Conservation (phyloP, 441 rosid species). For the Populus hybrid region DNA sequence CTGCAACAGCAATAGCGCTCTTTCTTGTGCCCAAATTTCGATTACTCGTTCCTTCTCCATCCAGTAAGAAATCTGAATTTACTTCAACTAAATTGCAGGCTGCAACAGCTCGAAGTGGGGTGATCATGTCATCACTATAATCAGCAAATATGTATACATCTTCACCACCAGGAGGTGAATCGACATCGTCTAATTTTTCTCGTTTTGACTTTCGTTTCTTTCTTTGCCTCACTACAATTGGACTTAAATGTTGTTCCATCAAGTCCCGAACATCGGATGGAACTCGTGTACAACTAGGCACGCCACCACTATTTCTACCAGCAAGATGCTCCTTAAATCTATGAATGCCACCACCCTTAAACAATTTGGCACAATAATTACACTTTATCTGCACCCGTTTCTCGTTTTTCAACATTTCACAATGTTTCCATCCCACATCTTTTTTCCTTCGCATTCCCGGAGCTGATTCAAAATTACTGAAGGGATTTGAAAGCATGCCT, state of each 20-base stretch:
- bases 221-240: constrained; percentile 52
- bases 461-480: background rate
- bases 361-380: constrained; percentile 65
- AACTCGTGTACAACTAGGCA: constrained; percentile 63
- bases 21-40: constrained; percentile 44
- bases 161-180: constrained; percentile 29
- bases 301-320: constrained; percentile 70
- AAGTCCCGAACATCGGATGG: constrained; percentile 56
- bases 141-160: constrained; percentile 30
- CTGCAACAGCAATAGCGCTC: constrained; percentile 34
- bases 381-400: constrained; percentile 73
- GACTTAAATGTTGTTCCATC: constrained; percentile 70
- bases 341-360: constrained; percentile 96
- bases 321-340: constrained; percentile 97
- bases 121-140: constrained; percentile 29
- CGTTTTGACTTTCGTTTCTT: constrained; percentile 44
- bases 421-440: constrained; percentile 88
- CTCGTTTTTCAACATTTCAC: constrained; percentile 57
- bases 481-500: background rate
- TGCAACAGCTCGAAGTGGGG: constrained; percentile 26
- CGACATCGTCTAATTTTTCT: constrained; percentile 29
- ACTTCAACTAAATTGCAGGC: constrained; percentile 25
- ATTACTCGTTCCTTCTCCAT: constrained; percentile 37
- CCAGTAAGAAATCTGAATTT: constrained; percentile 27
- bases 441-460: constrained; percentile 67